Evolutionary conservation across 2,329 filamentous ascomycete genomes (phyloP).

Genomic region (Fusarium caatingaense): DNA sequence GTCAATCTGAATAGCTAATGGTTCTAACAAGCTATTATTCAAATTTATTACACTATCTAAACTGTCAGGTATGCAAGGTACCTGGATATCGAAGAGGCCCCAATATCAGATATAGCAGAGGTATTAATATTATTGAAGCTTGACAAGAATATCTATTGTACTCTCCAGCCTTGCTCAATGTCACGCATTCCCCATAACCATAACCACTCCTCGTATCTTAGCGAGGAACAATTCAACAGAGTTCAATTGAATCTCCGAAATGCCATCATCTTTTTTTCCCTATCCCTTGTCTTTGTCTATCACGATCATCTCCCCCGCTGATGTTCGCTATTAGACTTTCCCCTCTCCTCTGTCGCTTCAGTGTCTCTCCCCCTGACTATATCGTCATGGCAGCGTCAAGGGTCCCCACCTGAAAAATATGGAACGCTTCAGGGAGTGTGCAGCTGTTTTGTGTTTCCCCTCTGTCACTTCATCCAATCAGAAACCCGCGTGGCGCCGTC

Average conservation of each 20-base stretch:
- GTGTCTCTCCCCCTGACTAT: constrained; percentile 29
- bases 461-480: constrained; percentile 32
- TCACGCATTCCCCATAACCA: neutral
- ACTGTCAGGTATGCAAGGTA: neutral
- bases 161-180: neutral
- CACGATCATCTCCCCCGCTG: neutral
- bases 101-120: neutral
- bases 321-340: constrained; percentile 1
- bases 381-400: constrained; percentile 45
- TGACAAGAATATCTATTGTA: neutral
- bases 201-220: neutral
- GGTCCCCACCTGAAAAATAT: constrained; percentile 45
- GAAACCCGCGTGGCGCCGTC: constrained; percentile 33
- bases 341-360: constrained; percentile 3
- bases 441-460: constrained; percentile 6
- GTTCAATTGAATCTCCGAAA: constrained; percentile 15
- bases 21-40: neutral
- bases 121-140: constrained; percentile 8
- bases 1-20: neutral
- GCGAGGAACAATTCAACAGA: neutral
- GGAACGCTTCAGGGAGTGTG: constrained; percentile 17
- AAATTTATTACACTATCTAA: neutral
- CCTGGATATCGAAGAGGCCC: neutral
- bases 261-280: constrained; percentile 20
- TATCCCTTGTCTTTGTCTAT: constrained; percentile 3